These are phyloP conservation scores for Schizosaccharomyces octosporus DNA, from an alignment of 805 yeast genomes.

Conservation along the genomic window DNA sequence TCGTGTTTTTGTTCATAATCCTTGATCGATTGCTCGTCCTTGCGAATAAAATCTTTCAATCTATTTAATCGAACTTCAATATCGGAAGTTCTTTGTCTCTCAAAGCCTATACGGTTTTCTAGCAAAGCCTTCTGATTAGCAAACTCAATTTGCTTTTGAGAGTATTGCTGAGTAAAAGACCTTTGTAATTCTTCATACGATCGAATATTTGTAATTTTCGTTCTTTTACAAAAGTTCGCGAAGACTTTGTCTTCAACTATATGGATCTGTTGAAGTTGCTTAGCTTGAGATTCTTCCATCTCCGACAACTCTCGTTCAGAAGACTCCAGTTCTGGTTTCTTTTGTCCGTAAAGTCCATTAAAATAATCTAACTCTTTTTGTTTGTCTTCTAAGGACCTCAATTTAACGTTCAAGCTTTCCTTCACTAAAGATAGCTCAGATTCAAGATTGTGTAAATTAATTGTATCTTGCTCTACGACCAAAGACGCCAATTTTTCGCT, in stretches of 20 bases:
- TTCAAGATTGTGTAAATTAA: constrained; percentile 28
- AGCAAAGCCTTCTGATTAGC: constrained; percentile 36
- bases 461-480: constrained; percentile 30
- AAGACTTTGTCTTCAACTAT: constrained; percentile 10
- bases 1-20: constrained; percentile 16
- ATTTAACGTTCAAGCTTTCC: constrained; percentile 8
- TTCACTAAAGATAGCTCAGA: constrained; percentile 12
- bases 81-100: constrained; percentile 30
- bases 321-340: constrained; percentile 19
- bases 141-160: constrained; percentile 34
- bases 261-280: constrained; percentile 17
- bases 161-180: constrained; percentile 8
- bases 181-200: constrained; percentile 56
- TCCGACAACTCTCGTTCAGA: constrained; percentile 11
- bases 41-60: constrained; percentile 14
- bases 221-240: constrained; percentile 28
- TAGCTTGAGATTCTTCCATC: constrained; percentile 13
- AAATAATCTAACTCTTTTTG: constrained; percentile 9
- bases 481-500: constrained; percentile 27
- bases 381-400: constrained; percentile 11
- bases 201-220: constrained; percentile 30
- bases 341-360: constrained; percentile 12
- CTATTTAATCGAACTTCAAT: constrained; percentile 23
- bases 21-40: constrained; percentile 18
- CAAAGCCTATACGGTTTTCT: constrained; percentile 38